Conservation (phyloP, 768 basidiomycete genomes). For the Auricularia cornea region DNA sequence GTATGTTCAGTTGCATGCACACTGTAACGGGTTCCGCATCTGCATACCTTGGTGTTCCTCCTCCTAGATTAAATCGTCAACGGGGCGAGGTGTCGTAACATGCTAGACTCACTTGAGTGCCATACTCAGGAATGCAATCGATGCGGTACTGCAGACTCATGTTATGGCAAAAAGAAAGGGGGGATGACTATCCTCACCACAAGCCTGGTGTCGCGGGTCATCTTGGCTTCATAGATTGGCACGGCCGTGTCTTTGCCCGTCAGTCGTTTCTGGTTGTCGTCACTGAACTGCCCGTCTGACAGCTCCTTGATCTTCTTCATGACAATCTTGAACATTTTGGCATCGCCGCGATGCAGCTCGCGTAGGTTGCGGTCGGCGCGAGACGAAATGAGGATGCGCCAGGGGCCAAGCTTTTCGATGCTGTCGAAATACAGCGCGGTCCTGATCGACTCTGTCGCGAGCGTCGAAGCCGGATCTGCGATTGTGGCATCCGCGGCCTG, state of each 20-base stretch:
- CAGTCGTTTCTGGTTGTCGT: constrained; percentile 57
- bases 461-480: constrained; percentile 23
- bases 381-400: constrained; percentile 50
- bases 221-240: constrained; percentile 63
- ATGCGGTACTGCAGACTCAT: constrained; percentile 35
- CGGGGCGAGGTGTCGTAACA: no score
- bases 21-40: constrained; percentile 22
- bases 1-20: neutral
- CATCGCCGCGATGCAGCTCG: constrained; percentile 36
- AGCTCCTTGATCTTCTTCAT: constrained; percentile 70
- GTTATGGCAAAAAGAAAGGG: neutral
- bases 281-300: constrained; percentile 60
- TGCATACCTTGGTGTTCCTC: neutral
- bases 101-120: constrained; percentile 18
- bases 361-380: constrained; percentile 43
- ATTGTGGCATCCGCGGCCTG: constrained; percentile 1
- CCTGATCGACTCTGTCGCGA: constrained; percentile 49
- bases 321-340: constrained; percentile 41
- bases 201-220: constrained; percentile 44
- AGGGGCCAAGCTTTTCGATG: constrained; percentile 52
- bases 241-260: constrained; percentile 36
- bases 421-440: constrained; percentile 53
- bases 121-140: constrained; percentile 36
- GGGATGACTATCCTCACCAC: constrained; percentile 27
- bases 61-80: neutral